phyloP scores from a whole-genome alignment of 1,284 basidiomycete species.

The Austroboletus rostrupii region DNA sequence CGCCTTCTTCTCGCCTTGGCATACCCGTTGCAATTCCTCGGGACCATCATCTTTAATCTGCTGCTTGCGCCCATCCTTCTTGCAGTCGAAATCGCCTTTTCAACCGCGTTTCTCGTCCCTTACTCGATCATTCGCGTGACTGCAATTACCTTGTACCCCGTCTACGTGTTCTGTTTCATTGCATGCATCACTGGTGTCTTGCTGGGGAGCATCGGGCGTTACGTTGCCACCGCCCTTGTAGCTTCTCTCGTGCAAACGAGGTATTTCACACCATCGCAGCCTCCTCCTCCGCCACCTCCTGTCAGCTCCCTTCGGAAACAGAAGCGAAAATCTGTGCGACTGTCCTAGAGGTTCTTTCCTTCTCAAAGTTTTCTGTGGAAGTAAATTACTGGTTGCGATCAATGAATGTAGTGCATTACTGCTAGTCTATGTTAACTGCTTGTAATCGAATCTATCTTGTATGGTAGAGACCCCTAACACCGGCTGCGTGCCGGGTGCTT shows the following conservation, averaged over 20 bases:
- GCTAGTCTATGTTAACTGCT: no score
- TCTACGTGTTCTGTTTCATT: conserved; percentile 58
- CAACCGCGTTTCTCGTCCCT: conserved; percentile 45
- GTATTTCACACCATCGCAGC: conserved; percentile 10
- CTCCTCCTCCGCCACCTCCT: conserved; percentile 2
- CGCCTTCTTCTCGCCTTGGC: conserved; percentile 21
- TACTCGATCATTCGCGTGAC: conserved; percentile 38
- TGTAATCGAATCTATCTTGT: no score
- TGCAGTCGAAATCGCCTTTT: conserved; percentile 40
- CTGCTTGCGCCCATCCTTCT: conserved; percentile 48
- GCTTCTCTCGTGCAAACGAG: conserved; percentile 11
- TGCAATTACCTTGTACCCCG: conserved; percentile 49
- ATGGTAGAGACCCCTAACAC: conserved; percentile 6
- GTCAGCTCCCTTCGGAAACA: conserved; percentile 20
- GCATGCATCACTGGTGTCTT: conserved; percentile 51
- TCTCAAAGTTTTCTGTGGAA: neutral
- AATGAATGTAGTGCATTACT: no score
- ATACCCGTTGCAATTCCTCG: conserved; percentile 32
- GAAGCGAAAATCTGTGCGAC: conserved; percentile 22
- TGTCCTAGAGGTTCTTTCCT: conserved; percentile 14
- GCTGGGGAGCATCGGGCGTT: conserved; percentile 46
- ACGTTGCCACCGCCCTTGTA: conserved; percentile 19
- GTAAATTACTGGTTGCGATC: neutral
- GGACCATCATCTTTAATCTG: conserved; percentile 38
- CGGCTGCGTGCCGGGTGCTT: no score